Evolutionary conservation across 2,329 filamentous ascomycete species (phyloP).

Genomic region (Aspergillus quadrilineatus): DNA sequence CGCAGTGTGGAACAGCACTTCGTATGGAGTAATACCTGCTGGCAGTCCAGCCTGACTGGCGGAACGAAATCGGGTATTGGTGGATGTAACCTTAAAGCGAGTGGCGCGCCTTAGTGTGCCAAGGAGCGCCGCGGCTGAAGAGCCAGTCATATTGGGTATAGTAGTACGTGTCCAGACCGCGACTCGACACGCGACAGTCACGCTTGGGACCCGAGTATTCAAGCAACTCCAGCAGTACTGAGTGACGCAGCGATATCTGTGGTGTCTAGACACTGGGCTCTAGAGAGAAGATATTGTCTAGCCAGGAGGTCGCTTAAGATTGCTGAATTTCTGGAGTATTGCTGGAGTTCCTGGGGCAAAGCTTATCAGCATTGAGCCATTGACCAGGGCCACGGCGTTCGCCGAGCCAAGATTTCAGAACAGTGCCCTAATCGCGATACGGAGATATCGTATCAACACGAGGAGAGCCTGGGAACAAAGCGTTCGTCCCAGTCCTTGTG

Average conservation of each 20-base stretch:
- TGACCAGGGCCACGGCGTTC: conserved; percentile 3
- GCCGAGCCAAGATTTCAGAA: conserved; percentile 7
- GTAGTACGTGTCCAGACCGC: no score
- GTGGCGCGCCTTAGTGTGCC: neutral
- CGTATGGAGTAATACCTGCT: no score
- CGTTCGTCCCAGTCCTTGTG: neutral
- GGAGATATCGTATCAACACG: neutral
- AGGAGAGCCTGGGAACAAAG: neutral
- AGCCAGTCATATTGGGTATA: neutral
- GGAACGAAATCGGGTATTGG: neutral
- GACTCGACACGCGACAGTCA: neutral
- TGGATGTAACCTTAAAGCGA: conserved; percentile 8
- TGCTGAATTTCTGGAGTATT: neutral
- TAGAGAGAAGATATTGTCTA: neutral
- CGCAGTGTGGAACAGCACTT: no score
- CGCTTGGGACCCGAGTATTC: neutral
- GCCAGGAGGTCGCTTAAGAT: neutral
- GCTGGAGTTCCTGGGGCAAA: neutral
- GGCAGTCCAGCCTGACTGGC: neutral
- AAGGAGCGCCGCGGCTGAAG: neutral
- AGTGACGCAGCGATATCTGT: neutral
- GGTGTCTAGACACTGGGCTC: no score
- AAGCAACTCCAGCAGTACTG: neutral
- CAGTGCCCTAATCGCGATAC: neutral
- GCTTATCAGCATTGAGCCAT: conserved; percentile 15